Evolutionary conservation across 1,284 basidiomycete genomes (phyloP).

Genomic region (Pseudozyma sp.): DNA sequence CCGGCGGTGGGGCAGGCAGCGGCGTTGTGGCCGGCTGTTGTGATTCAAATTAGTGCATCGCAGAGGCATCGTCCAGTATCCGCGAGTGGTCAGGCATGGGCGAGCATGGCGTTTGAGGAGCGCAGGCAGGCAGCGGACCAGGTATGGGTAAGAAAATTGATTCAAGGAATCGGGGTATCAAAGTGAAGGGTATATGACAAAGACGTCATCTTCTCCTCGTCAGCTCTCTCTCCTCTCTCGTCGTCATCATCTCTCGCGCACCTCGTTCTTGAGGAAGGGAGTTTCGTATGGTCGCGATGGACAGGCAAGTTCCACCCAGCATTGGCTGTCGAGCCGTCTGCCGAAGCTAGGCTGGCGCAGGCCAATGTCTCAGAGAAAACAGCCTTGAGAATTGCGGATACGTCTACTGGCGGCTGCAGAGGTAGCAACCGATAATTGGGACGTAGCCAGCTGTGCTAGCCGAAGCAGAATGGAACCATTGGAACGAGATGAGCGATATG

Average conservation of each 20-base stretch:
- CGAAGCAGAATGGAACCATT: not conserved
- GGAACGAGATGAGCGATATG: constrained; percentile 12
- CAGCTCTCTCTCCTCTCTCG: constrained; percentile 49
- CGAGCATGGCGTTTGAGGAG: constrained; percentile 1
- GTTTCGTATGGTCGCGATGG: not conserved
- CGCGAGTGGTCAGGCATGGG: constrained; percentile 8
- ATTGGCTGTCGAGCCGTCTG: not conserved
- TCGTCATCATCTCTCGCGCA: constrained; percentile 24
- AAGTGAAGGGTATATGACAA: constrained; percentile 49
- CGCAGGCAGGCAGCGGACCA: not conserved
- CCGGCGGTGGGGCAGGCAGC: constrained; percentile 64
- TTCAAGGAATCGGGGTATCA: constrained; percentile 45
- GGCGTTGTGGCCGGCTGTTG: constrained; percentile 64
- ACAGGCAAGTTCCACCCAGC: not conserved
- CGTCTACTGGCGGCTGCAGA: not conserved
- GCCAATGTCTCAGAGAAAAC: not conserved
- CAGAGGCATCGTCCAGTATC: not conserved
- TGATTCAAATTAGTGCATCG: constrained; percentile 3
- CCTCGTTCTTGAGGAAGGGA: constrained; percentile 15
- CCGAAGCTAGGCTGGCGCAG: not conserved
- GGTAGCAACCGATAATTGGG: no score
- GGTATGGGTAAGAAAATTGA: constrained; percentile 3
- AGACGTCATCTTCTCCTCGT: constrained; percentile 51
- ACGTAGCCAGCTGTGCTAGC: not conserved
- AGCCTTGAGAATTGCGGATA: no score